Evolutionary conservation across 768 basidiomycete species (phyloP).

Genomic region (Tephrocybe sp.): DNA sequence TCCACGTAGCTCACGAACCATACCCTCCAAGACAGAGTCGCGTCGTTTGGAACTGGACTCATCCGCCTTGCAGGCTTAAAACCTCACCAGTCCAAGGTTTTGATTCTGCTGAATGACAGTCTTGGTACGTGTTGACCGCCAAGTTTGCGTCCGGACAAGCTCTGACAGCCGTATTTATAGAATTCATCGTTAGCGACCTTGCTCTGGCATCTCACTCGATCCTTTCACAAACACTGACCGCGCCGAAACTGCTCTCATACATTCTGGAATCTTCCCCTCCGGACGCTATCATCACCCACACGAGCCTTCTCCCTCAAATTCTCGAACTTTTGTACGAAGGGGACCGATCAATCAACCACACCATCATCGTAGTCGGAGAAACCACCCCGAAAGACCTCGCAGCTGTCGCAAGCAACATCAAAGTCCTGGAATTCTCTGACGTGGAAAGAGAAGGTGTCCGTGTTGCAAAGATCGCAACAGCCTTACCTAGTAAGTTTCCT

Average conservation of each 20-base stretch:
- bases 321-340: slow-evolving; percentile 72
- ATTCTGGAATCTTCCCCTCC: slow-evolving; percentile 68
- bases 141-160: background rate
- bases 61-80: slow-evolving; percentile 54
- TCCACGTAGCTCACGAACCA: slow-evolving; percentile 69
- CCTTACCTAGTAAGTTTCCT: slow-evolving; percentile 50
- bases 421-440: slow-evolving; percentile 66
- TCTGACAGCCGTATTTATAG: slow-evolving; percentile 34
- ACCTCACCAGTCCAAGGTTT: slow-evolving; percentile 61
- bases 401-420: slow-evolving; percentile 50
- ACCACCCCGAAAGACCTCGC: slow-evolving; percentile 44
- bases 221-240: slow-evolving; percentile 64
- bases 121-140: slow-evolving; percentile 51
- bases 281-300: slow-evolving; percentile 72
- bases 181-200: slow-evolving; percentile 78
- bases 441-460: slow-evolving; percentile 67
- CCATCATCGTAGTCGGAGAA: slow-evolving; percentile 75
- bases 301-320: slow-evolving; percentile 63
- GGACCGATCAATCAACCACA: slow-evolving; percentile 46
- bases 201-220: slow-evolving; percentile 74
- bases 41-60: slow-evolving; percentile 74
- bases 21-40: slow-evolving; percentile 66
- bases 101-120: slow-evolving; percentile 79
- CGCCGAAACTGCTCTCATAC: slow-evolving; percentile 58
- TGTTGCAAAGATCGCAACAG: slow-evolving; percentile 42